Conservation (phyloP, 2,329 filamentous ascomycete genomes). For the Diatrype stigma region DNA sequence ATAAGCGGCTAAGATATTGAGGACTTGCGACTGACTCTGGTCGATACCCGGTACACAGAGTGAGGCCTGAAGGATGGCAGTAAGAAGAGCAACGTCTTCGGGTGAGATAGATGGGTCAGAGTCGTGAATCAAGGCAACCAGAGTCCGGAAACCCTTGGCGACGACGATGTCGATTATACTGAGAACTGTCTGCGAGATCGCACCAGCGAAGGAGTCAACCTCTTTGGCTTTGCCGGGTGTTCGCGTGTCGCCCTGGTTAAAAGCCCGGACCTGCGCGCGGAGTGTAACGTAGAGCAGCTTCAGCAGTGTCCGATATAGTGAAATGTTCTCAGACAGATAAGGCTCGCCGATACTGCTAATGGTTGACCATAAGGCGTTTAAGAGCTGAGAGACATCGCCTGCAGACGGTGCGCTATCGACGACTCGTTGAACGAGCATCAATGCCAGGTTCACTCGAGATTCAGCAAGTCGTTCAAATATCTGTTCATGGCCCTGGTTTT, state of each 20-base stretch:
- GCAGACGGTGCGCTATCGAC: conserved; percentile 52
- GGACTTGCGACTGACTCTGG: conserved; percentile 65
- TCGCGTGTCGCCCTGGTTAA: conserved; percentile 14
- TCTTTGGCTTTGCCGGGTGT: conserved; percentile 25
- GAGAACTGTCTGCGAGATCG: conserved; percentile 59
- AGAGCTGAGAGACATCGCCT: conserved; percentile 48
- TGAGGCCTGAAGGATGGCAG: conserved; percentile 81
- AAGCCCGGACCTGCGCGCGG: conserved; percentile 53
- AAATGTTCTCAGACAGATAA: conserved; percentile 46
- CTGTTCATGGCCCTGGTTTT: conserved; percentile 66
- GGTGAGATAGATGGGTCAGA: conserved; percentile 61
- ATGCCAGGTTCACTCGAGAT: conserved; percentile 72
- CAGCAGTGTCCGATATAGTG: conserved; percentile 79
- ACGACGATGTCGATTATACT: conserved; percentile 79
- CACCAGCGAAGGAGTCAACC: conserved; percentile 36
- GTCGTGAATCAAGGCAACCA: conserved; percentile 80
- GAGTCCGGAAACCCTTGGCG: conserved; percentile 73
- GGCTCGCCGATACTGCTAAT: conserved; percentile 52
- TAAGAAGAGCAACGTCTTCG: conserved; percentile 81
- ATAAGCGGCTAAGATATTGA: conserved; percentile 66
- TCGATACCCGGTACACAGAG: conserved; percentile 74
- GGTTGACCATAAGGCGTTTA: conserved; percentile 47
- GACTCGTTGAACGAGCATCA: conserved; percentile 77
- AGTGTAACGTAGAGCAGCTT: conserved; percentile 82
- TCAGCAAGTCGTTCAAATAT: conserved; percentile 79